Percentiles rank a stretch among this genome's conserved stretches.
These are phyloP conservation scores for Nannochloris sp. DNA, from an alignment of 139 green algal genomes.

Conservation along the genomic window DNA sequence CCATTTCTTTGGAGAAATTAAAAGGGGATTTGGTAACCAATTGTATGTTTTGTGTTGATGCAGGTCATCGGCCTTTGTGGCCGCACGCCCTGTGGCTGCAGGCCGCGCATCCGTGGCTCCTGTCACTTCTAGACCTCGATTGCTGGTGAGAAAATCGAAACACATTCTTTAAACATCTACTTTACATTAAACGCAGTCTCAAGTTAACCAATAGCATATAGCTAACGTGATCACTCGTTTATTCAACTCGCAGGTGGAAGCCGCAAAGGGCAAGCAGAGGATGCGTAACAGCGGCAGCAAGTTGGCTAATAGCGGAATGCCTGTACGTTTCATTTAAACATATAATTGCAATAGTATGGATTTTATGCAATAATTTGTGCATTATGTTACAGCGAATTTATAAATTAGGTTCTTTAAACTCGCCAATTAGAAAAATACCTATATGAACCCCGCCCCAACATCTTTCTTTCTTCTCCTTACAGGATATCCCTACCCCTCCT, in stretches of 20 bases:
- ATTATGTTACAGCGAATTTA: no score
- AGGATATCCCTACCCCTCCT: constrained; percentile 37
- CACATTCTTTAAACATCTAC: no score
- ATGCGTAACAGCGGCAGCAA: constrained; percentile 19
- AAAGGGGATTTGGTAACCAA: no score
- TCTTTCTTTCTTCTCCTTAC: no score
- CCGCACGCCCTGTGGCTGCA: background rate
- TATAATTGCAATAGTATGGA: background rate
- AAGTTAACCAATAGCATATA: no score
- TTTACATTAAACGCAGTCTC: no score
- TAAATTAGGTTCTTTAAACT: background rate
- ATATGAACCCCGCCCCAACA: background rate
- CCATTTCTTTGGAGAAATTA: no score
- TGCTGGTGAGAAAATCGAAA: no score
- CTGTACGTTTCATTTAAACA: no score
- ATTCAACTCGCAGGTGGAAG: background rate
- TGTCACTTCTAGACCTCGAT: background rate
- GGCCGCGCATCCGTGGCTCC: background rate
- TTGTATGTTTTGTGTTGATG: no score
- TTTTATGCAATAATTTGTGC: background rate
- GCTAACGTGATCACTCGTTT: no score
- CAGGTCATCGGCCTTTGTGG: background rate
- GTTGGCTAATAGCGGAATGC: constrained; percentile 9
- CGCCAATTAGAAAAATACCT: background rate
- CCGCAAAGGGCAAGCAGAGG: constrained; percentile 31